Evolutionary conservation across 805 yeast genomes (phyloP).

Genomic region (Kodamaea hsintzibuensis): DNA sequence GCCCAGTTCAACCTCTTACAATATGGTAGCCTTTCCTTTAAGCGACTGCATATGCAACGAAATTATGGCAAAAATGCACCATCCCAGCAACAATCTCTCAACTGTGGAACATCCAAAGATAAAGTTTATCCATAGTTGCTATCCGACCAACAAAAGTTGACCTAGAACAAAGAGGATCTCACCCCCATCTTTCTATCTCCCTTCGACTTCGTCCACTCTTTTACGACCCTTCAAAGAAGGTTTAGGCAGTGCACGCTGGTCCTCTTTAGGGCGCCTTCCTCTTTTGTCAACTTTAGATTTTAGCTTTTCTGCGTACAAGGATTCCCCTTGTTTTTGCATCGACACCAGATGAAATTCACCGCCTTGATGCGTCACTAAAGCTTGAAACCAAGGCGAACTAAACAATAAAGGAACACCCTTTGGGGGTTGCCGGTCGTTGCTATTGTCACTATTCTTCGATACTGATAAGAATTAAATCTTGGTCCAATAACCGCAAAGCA

Average conservation of each 20-base stretch:
- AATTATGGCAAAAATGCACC: background rate
- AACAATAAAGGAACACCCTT: background rate
- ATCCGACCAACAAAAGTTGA: too few species aligned
- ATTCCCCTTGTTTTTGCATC: slow-evolving; percentile 3
- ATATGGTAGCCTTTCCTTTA: too few species aligned
- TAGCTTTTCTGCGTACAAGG: background rate
- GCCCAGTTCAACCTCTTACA: background rate
- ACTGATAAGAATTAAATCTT: background rate
- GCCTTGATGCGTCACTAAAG: background rate
- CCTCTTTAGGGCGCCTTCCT: too few species aligned
- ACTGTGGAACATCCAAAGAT: too few species aligned
- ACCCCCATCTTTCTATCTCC: too few species aligned
- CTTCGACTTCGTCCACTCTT: too few species aligned
- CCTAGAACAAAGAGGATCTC: too few species aligned
- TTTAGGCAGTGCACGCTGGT: too few species aligned
- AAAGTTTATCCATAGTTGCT: too few species aligned
- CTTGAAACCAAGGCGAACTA: background rate
- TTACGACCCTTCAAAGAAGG: too few species aligned
- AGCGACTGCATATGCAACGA: background rate
- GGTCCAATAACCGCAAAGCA: background rate
- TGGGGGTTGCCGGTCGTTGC: slow-evolving; percentile 1
- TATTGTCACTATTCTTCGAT: background rate
- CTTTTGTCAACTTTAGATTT: too few species aligned
- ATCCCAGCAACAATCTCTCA: too few species aligned
- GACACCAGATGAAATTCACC: background rate